Evolutionary conservation across 1,284 basidiomycete genomes (phyloP).

Genomic region (Mrakiaceae sp.): DNA sequence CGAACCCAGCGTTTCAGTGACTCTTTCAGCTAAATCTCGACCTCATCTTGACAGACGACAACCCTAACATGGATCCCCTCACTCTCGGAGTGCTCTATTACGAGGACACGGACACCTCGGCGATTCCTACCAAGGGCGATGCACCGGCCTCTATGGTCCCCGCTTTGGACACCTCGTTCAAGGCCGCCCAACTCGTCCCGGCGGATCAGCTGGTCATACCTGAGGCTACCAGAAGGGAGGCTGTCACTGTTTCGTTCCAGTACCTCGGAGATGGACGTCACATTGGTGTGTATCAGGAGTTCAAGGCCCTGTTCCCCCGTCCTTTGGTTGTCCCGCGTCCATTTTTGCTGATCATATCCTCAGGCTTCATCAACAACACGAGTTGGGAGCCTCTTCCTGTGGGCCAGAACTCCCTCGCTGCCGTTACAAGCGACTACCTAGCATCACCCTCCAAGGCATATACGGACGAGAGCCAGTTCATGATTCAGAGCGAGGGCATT

Average conservation of each 20-base stretch:
- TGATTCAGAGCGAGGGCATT: conserved; percentile 10
- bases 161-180: background rate
- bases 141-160: background rate
- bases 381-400: conserved; percentile 16
- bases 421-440: background rate
- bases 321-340: background rate
- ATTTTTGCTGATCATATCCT: conserved; percentile 1
- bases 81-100: conserved; percentile 25
- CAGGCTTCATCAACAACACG: conserved; percentile 20
- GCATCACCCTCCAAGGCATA: background rate
- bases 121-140: conserved; percentile 17
- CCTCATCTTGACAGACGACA: background rate
- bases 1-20: background rate
- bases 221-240: background rate
- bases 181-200: conserved; percentile 15
- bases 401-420: conserved; percentile 5
- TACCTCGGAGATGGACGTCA: background rate
- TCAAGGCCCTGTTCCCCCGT: background rate
- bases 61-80: conserved; percentile 16
- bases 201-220: conserved; percentile 1
- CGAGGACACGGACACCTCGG: conserved; percentile 1
- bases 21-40: background rate
- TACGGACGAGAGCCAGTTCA: conserved; percentile 19
- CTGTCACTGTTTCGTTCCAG: conserved; percentile 1
- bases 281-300: background rate